phyloP scores from a whole-genome alignment of 1,284 basidiomycete species.

The Ganoderma boninense region DNA sequence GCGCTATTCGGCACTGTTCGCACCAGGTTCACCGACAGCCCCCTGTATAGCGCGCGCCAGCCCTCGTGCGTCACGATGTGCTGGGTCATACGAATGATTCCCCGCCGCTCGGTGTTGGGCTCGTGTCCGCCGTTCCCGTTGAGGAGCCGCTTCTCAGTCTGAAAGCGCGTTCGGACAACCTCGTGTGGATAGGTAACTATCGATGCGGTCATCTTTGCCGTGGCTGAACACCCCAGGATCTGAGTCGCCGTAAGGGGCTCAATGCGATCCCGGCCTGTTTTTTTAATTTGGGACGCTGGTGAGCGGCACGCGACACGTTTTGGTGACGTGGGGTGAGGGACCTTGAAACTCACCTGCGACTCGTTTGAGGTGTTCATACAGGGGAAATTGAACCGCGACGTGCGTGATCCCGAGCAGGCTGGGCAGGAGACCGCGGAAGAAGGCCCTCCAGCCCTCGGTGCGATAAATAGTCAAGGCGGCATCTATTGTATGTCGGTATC shows the following conservation, averaged over 20 bases:
- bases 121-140: constrained; percentile 24
- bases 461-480: constrained; percentile 89
- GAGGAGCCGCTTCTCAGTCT: constrained; percentile 77
- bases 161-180: constrained; percentile 91
- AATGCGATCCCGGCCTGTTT: constrained; percentile 59
- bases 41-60: constrained; percentile 88
- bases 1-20: constrained; percentile 94
- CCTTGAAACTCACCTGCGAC: constrained; percentile 72
- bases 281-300: constrained; percentile 5
- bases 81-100: constrained; percentile 76
- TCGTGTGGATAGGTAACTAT: constrained; percentile 96
- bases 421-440: constrained; percentile 92
- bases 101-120: constrained; percentile 53
- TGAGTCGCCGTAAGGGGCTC: constrained; percentile 70
- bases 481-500: constrained; percentile 89
- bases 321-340: not conserved
- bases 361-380: constrained; percentile 92
- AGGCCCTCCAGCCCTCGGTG: constrained; percentile 84
- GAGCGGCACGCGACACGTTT: not conserved
- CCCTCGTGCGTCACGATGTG: constrained; percentile 84
- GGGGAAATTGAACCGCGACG: constrained; percentile 94
- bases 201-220: constrained; percentile 94
- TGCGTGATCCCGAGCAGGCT: constrained; percentile 91
- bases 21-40: constrained; percentile 89
- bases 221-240: constrained; percentile 88